Conservation (phyloP, 192 early-diverging fungal species). For the Tieghemiomyces parasiticus region DNA sequence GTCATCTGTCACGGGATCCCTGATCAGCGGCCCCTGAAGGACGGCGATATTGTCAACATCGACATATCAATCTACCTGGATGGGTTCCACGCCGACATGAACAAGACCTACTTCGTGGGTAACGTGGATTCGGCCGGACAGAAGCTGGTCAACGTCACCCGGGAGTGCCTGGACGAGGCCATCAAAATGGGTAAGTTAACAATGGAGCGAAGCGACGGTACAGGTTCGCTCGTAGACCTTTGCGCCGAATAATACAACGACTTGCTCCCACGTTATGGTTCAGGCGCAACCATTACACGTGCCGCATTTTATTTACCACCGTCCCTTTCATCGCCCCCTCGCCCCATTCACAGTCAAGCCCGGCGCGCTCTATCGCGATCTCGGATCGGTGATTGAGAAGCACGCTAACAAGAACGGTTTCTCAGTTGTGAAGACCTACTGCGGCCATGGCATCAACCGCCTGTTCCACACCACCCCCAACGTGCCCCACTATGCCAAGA, state of each 20-base stretch:
- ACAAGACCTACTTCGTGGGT: conserved; percentile 86
- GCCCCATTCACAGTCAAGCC: conserved; percentile 54
- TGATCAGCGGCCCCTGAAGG: conserved; percentile 77
- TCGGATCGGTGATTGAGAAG: conserved; percentile 81
- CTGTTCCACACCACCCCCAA: conserved; percentile 85
- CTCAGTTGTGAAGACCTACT: conserved; percentile 83
- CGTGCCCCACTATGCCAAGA: conserved; percentile 89
- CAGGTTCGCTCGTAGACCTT: no score
- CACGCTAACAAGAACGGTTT: conserved; percentile 72
- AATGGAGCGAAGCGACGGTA: no score
- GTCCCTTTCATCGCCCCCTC: conserved; percentile 11
- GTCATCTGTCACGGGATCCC: conserved; percentile 98
- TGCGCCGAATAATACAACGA: no score
- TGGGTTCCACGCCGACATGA: conserved; percentile 91
- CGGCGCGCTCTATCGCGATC: conserved; percentile 77
- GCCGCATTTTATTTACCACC: conserved; percentile 2
- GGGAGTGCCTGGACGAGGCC: conserved; percentile 81
- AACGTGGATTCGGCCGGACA: conserved; percentile 61
- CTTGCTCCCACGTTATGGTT: no score
- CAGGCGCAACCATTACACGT: no score
- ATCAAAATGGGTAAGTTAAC: conserved; percentile 73
- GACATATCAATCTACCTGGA: conserved; percentile 81
- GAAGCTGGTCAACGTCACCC: conserved; percentile 63
- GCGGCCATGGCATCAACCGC: conserved; percentile 80
- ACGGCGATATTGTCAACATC: conserved; percentile 95